These are phyloP conservation scores for Colletotrichum sp. DNA, from an alignment of 2,329 filamentous ascomycete genomes.

Conservation along the genomic window DNA sequence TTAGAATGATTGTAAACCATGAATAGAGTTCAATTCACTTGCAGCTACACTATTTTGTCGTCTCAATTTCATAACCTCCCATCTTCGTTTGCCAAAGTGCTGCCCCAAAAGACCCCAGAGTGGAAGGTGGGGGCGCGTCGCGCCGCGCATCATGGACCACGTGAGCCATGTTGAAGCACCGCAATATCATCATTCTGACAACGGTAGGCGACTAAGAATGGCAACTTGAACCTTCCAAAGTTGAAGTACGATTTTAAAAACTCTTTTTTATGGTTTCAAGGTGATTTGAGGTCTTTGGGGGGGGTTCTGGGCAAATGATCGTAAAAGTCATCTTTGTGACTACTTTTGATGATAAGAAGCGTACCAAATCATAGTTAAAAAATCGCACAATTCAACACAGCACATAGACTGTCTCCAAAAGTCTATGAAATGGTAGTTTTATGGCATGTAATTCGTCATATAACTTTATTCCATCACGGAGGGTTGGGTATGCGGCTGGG, in stretches of 20 bases:
- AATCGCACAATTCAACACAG: not conserved
- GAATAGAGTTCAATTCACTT: too few species aligned
- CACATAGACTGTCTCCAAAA: rapidly evolving
- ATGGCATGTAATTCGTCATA: rapidly evolving
- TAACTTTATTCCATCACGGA: not conserved
- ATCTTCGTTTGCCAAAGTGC: too few species aligned
- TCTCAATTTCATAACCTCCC: rapidly evolving
- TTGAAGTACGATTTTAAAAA: too few species aligned
- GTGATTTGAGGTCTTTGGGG: rapidly evolving
- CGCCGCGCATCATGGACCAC: not conserved
- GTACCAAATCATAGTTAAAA: too few species aligned
- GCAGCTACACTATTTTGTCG: too few species aligned
- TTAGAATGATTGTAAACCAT: too few species aligned
- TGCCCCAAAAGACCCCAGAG: not conserved
- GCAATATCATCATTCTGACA: rapidly evolving
- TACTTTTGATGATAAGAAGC: rapidly evolving
- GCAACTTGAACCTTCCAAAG: too few species aligned
- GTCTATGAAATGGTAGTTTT: rapidly evolving
- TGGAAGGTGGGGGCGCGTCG: not conserved
- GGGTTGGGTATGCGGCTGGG: not conserved
- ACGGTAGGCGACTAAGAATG: not conserved
- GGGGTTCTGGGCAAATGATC: not conserved
- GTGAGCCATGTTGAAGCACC: not conserved
- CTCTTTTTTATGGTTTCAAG: too few species aligned
- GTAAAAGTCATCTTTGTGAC: not conserved